A percentile compares a stretch with the other conserved stretches of the same genome.
Evolutionary conservation across 1,284 basidiomycete species (phyloP).

Genomic region (Fistulinella cinereoalba): DNA sequence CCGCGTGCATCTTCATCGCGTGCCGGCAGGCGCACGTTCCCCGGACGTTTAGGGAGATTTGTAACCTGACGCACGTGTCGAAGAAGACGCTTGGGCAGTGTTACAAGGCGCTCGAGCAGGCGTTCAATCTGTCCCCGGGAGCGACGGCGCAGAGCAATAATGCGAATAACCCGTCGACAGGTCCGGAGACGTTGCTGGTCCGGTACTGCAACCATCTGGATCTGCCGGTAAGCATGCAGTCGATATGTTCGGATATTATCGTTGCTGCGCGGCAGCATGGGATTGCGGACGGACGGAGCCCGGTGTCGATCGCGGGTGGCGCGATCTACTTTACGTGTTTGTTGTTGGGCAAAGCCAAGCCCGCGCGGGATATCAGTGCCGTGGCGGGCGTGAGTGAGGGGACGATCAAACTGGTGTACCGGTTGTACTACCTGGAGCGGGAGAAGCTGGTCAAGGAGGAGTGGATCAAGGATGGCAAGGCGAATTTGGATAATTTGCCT

Average conservation of each 20-base stretch:
- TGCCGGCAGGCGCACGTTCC: constrained; percentile 93
- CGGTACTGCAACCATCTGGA: constrained; percentile 94
- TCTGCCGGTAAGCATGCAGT: constrained; percentile 79
- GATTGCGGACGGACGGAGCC: constrained; percentile 89
- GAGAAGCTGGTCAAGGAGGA: constrained; percentile 77
- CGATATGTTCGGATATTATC: constrained; percentile 85
- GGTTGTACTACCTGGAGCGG: constrained; percentile 64
- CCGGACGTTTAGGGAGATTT: constrained; percentile 94
- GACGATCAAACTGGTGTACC: constrained; percentile 89
- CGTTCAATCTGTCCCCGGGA: constrained; percentile 84
- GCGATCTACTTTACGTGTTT: constrained; percentile 93
- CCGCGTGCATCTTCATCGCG: constrained; percentile 97
- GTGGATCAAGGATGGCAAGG: constrained; percentile 78
- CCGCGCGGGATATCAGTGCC: constrained; percentile 83
- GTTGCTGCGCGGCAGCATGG: constrained; percentile 78
- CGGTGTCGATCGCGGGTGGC: constrained; percentile 94
- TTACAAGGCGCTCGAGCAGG: constrained; percentile 89
- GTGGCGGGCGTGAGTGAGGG: constrained; percentile 98
- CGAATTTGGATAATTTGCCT: constrained; percentile 44
- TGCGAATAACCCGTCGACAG: constrained; percentile 46
- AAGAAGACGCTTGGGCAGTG: constrained; percentile 96
- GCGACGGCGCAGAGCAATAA: constrained; percentile 49
- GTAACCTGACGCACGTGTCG: constrained; percentile 87
- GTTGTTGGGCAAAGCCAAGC: constrained; percentile 72
- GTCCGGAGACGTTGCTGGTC: constrained; percentile 85